These are phyloP conservation scores for Penicillium parvum DNA, from an alignment of 495 filamentous ascomycete genomes.

Conservation along the genomic window DNA sequence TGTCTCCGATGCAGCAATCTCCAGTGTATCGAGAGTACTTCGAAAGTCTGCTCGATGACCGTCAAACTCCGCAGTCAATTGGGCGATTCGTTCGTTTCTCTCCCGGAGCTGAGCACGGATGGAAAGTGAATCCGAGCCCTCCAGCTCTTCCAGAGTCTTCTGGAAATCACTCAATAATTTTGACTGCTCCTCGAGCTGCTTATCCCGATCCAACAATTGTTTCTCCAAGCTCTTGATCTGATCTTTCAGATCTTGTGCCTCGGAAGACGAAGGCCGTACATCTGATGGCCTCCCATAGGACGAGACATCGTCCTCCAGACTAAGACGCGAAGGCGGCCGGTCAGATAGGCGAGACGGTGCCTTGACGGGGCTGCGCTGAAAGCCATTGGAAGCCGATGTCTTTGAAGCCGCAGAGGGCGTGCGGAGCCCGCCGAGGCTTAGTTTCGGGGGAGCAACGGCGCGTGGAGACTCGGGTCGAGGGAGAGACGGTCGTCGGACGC, in stretches of 20 bases:
- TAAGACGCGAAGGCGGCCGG: slow-evolving; percentile 41
- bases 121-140: slow-evolving; percentile 71
- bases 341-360: slow-evolving; percentile 41
- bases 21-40: slow-evolving; percentile 92
- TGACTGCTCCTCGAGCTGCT: slow-evolving; percentile 82
- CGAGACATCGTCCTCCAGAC: slow-evolving; percentile 37
- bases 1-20: slow-evolving; percentile 94
- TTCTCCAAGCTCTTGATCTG: slow-evolving; percentile 60
- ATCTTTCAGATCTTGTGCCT: slow-evolving; percentile 49
- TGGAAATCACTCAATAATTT: slow-evolving; percentile 64
- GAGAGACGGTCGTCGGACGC: slow-evolving; percentile 61
- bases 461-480: slow-evolving; percentile 79
- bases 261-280: slow-evolving; percentile 42
- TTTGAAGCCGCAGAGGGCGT: slow-evolving; percentile 38
- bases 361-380: slow-evolving; percentile 40
- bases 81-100: slow-evolving; percentile 92
- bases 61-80: slow-evolving; percentile 93
- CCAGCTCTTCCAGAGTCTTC: slow-evolving; percentile 52
- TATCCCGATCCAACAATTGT: slow-evolving; percentile 79
- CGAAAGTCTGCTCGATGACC: slow-evolving; percentile 92
- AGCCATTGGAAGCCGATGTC: slow-evolving; percentile 25
- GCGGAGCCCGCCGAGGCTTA: slow-evolving; percentile 52
- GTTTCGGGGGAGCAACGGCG: slow-evolving; percentile 46
- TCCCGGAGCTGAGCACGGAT: slow-evolving; percentile 80
- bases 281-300: slow-evolving; percentile 39